Base-by-base conservation (phyloP, 2,329 filamentous ascomycete species). In the Exophiala viscosa region DNA sequence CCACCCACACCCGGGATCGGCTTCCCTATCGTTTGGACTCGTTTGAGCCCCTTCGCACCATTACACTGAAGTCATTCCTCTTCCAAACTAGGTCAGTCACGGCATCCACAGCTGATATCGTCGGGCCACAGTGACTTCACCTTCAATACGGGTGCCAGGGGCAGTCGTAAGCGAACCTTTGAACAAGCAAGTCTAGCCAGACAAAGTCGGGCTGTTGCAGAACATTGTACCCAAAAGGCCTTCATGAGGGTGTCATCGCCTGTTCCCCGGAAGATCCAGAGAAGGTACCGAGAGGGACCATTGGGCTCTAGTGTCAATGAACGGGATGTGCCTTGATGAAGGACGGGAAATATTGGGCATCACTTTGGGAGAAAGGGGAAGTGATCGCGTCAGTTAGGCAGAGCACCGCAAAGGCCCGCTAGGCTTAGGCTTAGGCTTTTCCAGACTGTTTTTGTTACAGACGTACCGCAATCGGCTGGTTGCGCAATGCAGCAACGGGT, bases 31-130 rank as follows among this genome's bases (percentile, higher is more conserved):
- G 38, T 14, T 36, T 38, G 40, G 45, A 45, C 31, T 32, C 34
- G 52, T 55, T 50, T 51, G 52, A 55, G 52, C 52, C 52, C 47
- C 52, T 48, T 47, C 52, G 39, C 48, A 50, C 47, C 48, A 48
- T 47, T 45, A 45, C 38, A 32, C 36, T 33, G 34, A 43, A 44
- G 45, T 45, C 13, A 42, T 46, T 38, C 48, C 52, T 17, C 32
- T 47, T 33, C 33, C 15, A 8, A 28, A 18, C 14, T 28, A 18
- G 10, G 28, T 20, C 38, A 9, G 38, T 40, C 20, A 15, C 4
- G 11, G 11, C 34, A 36, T 15, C 34, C 34, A 15, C 11, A n/a
- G 8, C 20, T n/a, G n/a, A 42, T 31, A 40, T 28, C 40, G n/a
- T 23, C n/a, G 18, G 23, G 40, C 40, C 20, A 23, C 20, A 23